A percentile compares a stretch with the other conserved stretches of the same genome.
Conservation (phyloP, 345 rosid genomes). For the Garcia nutans region DNA sequence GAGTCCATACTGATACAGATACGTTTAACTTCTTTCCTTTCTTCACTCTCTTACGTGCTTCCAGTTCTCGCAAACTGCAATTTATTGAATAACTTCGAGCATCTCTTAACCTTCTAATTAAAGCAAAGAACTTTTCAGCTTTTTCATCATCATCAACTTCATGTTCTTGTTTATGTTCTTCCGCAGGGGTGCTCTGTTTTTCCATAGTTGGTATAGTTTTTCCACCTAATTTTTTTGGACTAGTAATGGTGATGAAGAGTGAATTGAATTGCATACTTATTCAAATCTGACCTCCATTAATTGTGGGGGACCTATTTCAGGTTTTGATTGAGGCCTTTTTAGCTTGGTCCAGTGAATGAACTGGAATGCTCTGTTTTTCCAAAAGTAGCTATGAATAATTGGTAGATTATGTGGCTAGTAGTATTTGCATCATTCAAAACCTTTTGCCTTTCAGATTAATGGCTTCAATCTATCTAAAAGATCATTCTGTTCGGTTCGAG, state of each 20-base stretch:
- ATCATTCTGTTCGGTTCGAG: no score
- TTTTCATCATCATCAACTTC: slow-evolving; percentile 5
- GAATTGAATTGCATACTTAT: background rate
- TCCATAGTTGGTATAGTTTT: slow-evolving; percentile 2
- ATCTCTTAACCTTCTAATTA: slow-evolving; percentile 21
- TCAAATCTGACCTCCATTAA: background rate
- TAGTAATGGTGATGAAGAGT: background rate
- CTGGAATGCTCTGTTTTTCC: background rate
- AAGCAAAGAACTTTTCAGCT: slow-evolving; percentile 14
- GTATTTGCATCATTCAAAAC: background rate
- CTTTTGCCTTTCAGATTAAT: background rate
- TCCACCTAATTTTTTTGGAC: background rate
- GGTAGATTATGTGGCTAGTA: background rate
- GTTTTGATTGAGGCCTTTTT: background rate
- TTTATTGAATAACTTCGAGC: slow-evolving; percentile 8
- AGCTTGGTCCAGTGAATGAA: slow-evolving; percentile 13
- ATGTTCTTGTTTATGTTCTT: background rate
- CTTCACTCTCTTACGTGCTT: slow-evolving; percentile 9
- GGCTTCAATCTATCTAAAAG: background rate
- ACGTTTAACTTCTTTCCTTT: slow-evolving; percentile 14
- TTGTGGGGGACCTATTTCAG: slow-evolving; percentile 2
- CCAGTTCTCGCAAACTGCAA: slow-evolving; percentile 11
- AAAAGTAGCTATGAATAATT: slow-evolving; percentile 10
- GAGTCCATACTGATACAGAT: background rate
- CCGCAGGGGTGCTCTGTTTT: background rate